Conservation (phyloP, 1,284 basidiomycete species). For the Boletus calvinii region DNA sequence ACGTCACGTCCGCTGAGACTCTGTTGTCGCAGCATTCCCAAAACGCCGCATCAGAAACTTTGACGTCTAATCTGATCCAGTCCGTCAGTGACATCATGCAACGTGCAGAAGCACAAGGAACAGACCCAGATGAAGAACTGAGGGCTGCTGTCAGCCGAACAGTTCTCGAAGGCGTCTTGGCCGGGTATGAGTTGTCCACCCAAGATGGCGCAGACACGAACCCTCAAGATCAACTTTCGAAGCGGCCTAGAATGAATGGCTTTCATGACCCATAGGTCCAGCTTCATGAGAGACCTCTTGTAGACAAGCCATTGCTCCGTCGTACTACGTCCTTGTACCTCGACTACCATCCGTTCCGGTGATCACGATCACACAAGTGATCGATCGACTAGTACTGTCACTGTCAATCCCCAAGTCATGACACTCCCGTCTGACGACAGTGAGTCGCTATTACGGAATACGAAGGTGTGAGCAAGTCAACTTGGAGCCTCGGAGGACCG, state of each 20-base stretch:
- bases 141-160: slow-evolving; percentile 54
- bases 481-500: slow-evolving; percentile 17
- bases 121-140: slow-evolving; percentile 60
- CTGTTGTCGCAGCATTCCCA: slow-evolving; percentile 66
- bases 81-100: slow-evolving; percentile 67
- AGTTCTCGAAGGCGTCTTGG: slow-evolving; percentile 59
- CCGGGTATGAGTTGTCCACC: slow-evolving; percentile 53
- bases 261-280: slow-evolving; percentile 11
- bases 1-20: slow-evolving; percentile 15
- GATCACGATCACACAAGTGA: slow-evolving; percentile 36
- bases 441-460: background rate
- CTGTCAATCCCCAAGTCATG: slow-evolving; percentile 13
- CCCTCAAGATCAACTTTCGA: slow-evolving; percentile 17
- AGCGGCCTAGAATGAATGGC: slow-evolving; percentile 32
- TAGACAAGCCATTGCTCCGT: slow-evolving; percentile 6
- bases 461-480: background rate
- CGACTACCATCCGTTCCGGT: slow-evolving; percentile 28
- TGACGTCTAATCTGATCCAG: slow-evolving; percentile 68
- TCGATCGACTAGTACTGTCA: slow-evolving; percentile 30
- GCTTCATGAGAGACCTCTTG: background rate
- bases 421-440: slow-evolving; percentile 4
- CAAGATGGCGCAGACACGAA: slow-evolving; percentile 21
- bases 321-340: slow-evolving; percentile 15
- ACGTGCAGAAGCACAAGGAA: slow-evolving; percentile 60
- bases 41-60: slow-evolving; percentile 63